Evolutionary conservation across 345 rosid genomes (phyloP), one percentile per base, ranked within the genome.

Genomic region (Ceriops decandra): DNA sequence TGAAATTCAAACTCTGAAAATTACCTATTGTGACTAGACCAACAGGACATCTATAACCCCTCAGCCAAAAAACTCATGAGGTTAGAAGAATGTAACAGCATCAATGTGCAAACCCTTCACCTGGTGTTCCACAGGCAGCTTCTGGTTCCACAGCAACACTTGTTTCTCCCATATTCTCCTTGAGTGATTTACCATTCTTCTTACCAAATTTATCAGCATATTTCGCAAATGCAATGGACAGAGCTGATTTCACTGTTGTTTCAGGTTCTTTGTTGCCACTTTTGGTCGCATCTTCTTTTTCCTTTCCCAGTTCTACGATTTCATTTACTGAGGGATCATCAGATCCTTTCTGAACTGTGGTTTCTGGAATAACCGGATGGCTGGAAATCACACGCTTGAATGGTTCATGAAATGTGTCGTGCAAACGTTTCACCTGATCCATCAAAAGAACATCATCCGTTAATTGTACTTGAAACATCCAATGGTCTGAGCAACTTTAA

Each of bases 321-420:
- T 83, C 87, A 74, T 75, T 75, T 35, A 38, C 80, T n/a, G 80
- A 69, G 62, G 71, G 56, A 70, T 65, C 80, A 69, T 81, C 88
- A 3, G 70, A 28, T 42, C 75, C 84, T 42, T 80, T 75, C 32
- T 60, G 69, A 7, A 73, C 31, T 20, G 84, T 67, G 73, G 80
- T 72, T 72, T 85, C 93, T 15, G 80, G 73, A 77, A 82, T 65
- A 61, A 77, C 27, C 35, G 85, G 82, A 27, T 79, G 77, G 64
- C 79, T 80, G 32, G 87, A 71, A 78, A 80, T 71, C 17, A 66
- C 77, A 35, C 93, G 96, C 86, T 87, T 91, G 83, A 91, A 95
- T 63, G 99, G 97, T 71, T 95, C 96, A 38, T 95, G 97, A 78
- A 91, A 91, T 42, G 99, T 88, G 72, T 95, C 97, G 58, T 95